Conservation (phyloP, 2,329 filamentous ascomycete genomes). For the Aureobasidium sp. region DNA sequence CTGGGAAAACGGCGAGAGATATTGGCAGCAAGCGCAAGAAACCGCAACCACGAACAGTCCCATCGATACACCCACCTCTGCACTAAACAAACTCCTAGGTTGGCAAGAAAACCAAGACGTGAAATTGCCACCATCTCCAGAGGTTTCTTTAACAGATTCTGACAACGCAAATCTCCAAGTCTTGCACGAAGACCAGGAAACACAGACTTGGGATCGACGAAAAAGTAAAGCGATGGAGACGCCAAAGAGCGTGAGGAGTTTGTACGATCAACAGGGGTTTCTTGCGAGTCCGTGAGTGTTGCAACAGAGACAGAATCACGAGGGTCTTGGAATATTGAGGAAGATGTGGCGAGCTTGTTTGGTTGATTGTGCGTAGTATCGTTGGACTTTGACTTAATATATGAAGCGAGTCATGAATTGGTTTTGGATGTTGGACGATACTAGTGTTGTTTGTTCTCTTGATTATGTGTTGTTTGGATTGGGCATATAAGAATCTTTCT, state of each 20-base stretch:
- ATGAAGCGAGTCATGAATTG: no score
- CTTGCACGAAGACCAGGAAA: not conserved
- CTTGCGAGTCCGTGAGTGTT: not conserved
- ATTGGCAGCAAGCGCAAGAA: not conserved
- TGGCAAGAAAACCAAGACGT: not conserved
- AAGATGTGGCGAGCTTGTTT: not conserved
- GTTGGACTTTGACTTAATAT: not conserved
- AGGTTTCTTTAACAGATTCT: not conserved
- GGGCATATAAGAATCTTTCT: not conserved
- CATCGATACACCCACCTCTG: not conserved
- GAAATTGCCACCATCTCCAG: not conserved
- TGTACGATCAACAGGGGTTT: slow-evolving; percentile 4
- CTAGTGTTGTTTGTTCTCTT: no score
- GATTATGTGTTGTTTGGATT: not conserved
- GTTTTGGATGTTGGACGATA: no score
- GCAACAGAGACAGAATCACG: not conserved
- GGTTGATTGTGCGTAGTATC: not conserved
- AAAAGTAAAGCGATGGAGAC: slow-evolving; percentile 6
- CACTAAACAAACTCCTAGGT: not conserved
- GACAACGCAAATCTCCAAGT: not conserved
- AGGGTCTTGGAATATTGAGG: not conserved
- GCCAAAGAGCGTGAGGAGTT: not conserved
- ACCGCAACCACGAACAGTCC: not conserved
- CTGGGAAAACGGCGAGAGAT: not conserved
- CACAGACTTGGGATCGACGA: not conserved